Base-by-base conservation (phyloP, 2,329 filamentous ascomycete genomes). In the Thermothelomyces thermophilus region DNA sequence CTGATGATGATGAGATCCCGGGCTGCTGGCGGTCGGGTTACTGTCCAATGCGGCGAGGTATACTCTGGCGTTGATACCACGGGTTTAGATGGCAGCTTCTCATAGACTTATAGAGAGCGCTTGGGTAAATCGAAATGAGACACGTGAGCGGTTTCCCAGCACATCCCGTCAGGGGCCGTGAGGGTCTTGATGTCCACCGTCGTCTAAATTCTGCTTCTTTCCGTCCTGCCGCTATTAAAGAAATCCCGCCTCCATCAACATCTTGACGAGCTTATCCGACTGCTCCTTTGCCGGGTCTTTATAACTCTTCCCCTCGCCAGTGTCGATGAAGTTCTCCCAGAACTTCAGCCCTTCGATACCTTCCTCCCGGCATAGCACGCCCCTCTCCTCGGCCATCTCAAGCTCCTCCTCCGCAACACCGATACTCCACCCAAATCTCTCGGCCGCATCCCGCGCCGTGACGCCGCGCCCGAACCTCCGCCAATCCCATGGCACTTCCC, bases 341-440 rank as follows among this genome's bases (percentile, higher is more conserved):
- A 95, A 98, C 61, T 85, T 85, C 41, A 95, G 73, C 0, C 93
- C 93, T 65, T 96, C 90, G 13, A 97, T 80, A 4, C 89, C 85
- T 61, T 95, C 90, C 65, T 98, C 93, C 41, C 93, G 83, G 65
- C 91, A 97, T 17, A 98, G 66, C 2, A 83, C 81, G 0, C 93
- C 93, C 49, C 79, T 82, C 65, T 97, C 91, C 67, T 98, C 93
- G 0, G 90, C 90, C 91, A 98, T 96, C 64, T 96, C 87, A 11
- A 98, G 74, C 69, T 98, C 93, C 66, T 97, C 93, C 52, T 86
- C 87, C 1, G 93, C 93, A 19, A 98, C 91, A 8, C 93, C 93
- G 7, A 98, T 85, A 64, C 93, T 97, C 93, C 93, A 98, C 5
- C 90, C 88, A 68, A 98, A 98, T 43, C 82, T 76, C 66, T 94